phyloP scores from a whole-genome alignment of 805 yeast species.

The Yamadazyma sp. region DNA sequence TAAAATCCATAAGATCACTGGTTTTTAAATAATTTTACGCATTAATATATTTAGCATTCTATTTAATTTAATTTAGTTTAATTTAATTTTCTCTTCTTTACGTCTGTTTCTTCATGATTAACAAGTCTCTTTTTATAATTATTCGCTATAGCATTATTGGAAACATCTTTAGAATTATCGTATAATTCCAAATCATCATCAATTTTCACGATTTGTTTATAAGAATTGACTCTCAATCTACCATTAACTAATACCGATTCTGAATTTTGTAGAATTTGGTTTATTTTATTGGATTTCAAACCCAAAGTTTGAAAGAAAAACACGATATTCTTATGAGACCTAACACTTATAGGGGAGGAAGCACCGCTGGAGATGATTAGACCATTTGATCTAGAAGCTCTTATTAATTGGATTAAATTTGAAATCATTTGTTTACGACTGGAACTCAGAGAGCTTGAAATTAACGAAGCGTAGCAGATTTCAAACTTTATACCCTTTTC shows the following conservation, averaged over 20 bases:
- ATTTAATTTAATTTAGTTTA: background rate
- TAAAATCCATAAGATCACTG: conserved; percentile 6
- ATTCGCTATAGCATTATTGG: conserved; percentile 18
- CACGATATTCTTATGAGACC: conserved; percentile 67
- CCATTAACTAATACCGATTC: conserved; percentile 69
- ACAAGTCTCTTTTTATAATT: conserved; percentile 10
- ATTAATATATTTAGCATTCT: background rate
- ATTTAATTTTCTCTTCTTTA: conserved; percentile 1
- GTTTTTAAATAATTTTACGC: conserved; percentile 6
- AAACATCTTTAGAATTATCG: conserved; percentile 22
- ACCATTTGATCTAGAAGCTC: conserved; percentile 83
- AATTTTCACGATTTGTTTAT: conserved; percentile 68
- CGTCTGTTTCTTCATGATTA: background rate
- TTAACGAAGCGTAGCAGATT: conserved; percentile 59
- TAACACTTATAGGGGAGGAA: conserved; percentile 46
- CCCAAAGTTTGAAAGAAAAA: conserved; percentile 70
- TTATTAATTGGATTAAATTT: conserved; percentile 67
- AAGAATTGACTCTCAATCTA: conserved; percentile 65
- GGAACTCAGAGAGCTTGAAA: conserved; percentile 30
- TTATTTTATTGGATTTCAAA: conserved; percentile 59
- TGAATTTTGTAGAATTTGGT: conserved; percentile 58
- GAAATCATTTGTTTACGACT: conserved; percentile 61
- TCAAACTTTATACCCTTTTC: conserved; percentile 83
- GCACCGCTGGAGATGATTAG: conserved; percentile 80
- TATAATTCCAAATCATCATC: conserved; percentile 29